A percentile compares a stretch with the other conserved stretches of the same genome.
Conservation (phyloP, 2,329 filamentous ascomycete species). For the Beauveria scarabaeidicola region DNA sequence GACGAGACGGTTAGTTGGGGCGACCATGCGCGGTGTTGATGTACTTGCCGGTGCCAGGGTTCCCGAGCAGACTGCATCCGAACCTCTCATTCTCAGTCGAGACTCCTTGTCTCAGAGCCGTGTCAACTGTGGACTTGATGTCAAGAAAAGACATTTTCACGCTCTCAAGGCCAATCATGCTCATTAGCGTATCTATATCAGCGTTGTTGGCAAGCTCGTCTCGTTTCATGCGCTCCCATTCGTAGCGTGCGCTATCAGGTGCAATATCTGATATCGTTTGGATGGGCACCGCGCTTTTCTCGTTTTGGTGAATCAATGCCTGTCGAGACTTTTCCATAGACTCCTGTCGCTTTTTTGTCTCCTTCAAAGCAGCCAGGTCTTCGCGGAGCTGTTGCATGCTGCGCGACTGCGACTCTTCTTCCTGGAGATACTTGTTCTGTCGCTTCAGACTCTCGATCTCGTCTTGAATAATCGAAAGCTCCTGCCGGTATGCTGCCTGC, state of each 20-base stretch:
- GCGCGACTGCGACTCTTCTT: slow-evolving; percentile 36
- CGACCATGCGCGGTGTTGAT: not conserved
- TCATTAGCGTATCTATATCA: slow-evolving; percentile 56
- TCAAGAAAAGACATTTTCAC: slow-evolving; percentile 57
- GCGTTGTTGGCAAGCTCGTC: slow-evolving; percentile 40
- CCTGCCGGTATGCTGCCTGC: slow-evolving; percentile 34
- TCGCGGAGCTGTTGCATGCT: slow-evolving; percentile 36
- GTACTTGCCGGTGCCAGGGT: slow-evolving; percentile 60
- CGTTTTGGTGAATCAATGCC: not conserved
- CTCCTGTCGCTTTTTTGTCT: slow-evolving; percentile 19
- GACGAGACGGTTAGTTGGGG: slow-evolving; percentile 8
- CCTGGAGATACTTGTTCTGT: slow-evolving; percentile 30
- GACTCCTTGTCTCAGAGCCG: slow-evolving; percentile 45
- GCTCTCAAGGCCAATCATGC: slow-evolving; percentile 60
- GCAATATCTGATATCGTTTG: not conserved
- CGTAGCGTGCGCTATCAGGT: slow-evolving; percentile 29
- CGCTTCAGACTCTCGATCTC: slow-evolving; percentile 42
- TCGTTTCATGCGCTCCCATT: slow-evolving; percentile 56
- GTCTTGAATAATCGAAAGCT: slow-evolving; percentile 44
- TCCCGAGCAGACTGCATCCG: slow-evolving; percentile 56
- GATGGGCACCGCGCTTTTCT: not conserved
- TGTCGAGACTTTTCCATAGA: slow-evolving; percentile 12
- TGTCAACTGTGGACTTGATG: slow-evolving; percentile 58
- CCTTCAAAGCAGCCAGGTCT: slow-evolving; percentile 36
- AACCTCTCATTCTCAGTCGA: slow-evolving; percentile 51